Base-by-base conservation (phyloP, 2,329 filamentous ascomycete genomes). In the Pseudogymnoascus sp. region DNA sequence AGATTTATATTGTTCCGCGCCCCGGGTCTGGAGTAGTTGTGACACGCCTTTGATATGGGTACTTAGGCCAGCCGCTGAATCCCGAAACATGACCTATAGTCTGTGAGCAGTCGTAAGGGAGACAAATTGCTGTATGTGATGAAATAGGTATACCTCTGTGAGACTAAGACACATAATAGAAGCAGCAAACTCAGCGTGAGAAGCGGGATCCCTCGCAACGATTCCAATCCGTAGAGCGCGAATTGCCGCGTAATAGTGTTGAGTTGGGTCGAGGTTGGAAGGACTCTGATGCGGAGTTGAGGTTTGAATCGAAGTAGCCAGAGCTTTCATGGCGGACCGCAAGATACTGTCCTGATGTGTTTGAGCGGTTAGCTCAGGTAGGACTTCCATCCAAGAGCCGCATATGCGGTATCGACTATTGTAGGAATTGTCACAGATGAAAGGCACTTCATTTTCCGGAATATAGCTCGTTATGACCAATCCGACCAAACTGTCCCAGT, bases 381-480 rank as follows among this genome's bases (percentile, higher is more conserved):
- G 69, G 6, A 74, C 70, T 60, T 75, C 74, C 0, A 77, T 71
- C 77, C 76, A 78, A 0, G 74, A 69, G 6, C 76, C 77, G 62
- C 76, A 77, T 50, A 77, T 72, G 8, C 73, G 70, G 23, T 71
- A 50, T 18, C 23, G 28, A 33, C 25, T 53, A 21, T 35, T 47
- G 35, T 44, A 28, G 62, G 28, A 44, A 61, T 59, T 38, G 18
- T 44, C 40, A 21, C 40, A 21, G 16, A 63, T 21, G 33, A 59
- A 63, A 14, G 63, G 59, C 21, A 66, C 11, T 62, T 67, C 59
- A 59, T 66, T 59, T 33, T 59, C 61, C 37, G 68, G 59, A 12
- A 65, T 18, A 50, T 63, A 63, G 60, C 42, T 60, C 21, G 16
- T 37, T 10, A 60, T n/a, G n/a, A 60, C 59, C 12, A 37, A 25